Base-by-base conservation (phyloP, 164 flowering plant genomes). In the Echeveria elegans region DNA sequence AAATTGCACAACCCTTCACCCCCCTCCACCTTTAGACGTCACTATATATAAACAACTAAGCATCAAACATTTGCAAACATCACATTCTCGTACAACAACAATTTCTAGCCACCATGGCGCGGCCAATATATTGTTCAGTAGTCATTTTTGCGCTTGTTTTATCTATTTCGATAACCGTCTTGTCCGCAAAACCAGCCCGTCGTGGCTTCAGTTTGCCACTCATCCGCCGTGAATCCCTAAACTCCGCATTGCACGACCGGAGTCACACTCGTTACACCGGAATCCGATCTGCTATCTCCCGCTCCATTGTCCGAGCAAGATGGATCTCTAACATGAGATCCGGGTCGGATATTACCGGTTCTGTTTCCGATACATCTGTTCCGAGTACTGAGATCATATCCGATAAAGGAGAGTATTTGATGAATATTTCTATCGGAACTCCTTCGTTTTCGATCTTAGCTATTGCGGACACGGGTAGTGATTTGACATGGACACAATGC, bases 401-500 rank as follows among this genome's bases (percentile, higher is more conserved):
- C n/a, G 47, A 6, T 26, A n/a, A 21, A 0, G 83, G 79, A 4
- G 82, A 75, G 12, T 78, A 77, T 64, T 60, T 81, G 10, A 71
- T 83, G 74, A 73, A 75, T 40, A 3, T 78, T 3, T 56, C 78
- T 0, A 16, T 83, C 6, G 85, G 87, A 1, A 75, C 80, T 0
- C 85, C 85, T 0, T 74, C 83, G 0, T 16, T 77, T 21, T 45
- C 61, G 1, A 34, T 69, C 4, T 5, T 74, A 0, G 77, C 68
- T 29, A 71, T 83, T 8, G 81, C 75, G 0, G 87, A 83, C 56
- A 83, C 87, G 0, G 87, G 87, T 4, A 82, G 85, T 31, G 87
- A 83, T 32, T 68, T 83, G 2, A 70, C 72, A 7, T 83, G 87
- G 87, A 74, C 76, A 0, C 87, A 83, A 43, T 83, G 87, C 74